A percentile compares a stretch with the other conserved stretches of the same genome.
These are phyloP conservation scores for Colletotrichum incanum DNA, from an alignment of 2,329 filamentous ascomycete species.

Conservation along the genomic window DNA sequence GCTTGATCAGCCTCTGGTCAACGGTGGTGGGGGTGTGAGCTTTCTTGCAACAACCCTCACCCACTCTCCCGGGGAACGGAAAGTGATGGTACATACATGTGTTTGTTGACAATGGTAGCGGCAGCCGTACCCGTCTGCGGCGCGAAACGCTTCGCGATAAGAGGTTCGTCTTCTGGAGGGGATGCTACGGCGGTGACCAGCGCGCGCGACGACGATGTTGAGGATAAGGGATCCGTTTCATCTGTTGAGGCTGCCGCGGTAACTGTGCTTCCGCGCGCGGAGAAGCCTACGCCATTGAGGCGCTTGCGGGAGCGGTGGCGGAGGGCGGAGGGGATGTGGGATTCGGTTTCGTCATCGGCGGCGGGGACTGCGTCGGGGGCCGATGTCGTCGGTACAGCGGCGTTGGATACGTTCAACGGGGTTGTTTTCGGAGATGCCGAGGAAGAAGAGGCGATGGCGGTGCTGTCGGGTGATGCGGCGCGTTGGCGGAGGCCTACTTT, in stretches of 20 bases:
- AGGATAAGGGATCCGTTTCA: slow-evolving; percentile 46
- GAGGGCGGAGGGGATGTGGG: slow-evolving; percentile 24
- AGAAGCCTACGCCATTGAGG: slow-evolving; percentile 72
- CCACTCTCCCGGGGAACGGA: neutral
- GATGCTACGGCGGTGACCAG: slow-evolving; percentile 50
- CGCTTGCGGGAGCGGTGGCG: slow-evolving; percentile 67
- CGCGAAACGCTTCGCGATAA: slow-evolving; percentile 71
- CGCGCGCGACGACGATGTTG: slow-evolving; percentile 21
- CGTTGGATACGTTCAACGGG: neutral
- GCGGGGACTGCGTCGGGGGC: slow-evolving; percentile 27
- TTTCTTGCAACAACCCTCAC: neutral
- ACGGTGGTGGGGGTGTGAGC: slow-evolving; percentile 1
- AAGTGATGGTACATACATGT: slow-evolving; percentile 77
- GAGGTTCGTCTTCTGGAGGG: slow-evolving; percentile 48
- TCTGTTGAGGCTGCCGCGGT: slow-evolving; percentile 46
- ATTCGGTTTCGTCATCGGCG: slow-evolving; percentile 36
- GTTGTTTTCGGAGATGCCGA: neutral
- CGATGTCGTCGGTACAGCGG: slow-evolving; percentile 28
- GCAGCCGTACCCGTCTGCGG: slow-evolving; percentile 77
- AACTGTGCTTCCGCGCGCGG: slow-evolving; percentile 48
- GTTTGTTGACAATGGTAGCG: slow-evolving; percentile 77
- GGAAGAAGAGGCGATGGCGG: slow-evolving; percentile 10
- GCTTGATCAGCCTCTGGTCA: slow-evolving; percentile 73
- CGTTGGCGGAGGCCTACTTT: slow-evolving; percentile 71
- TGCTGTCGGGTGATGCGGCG: slow-evolving; percentile 48